phyloP scores from a whole-genome alignment of 2,329 filamentous ascomycete species.

The Fusarium sp. region DNA sequence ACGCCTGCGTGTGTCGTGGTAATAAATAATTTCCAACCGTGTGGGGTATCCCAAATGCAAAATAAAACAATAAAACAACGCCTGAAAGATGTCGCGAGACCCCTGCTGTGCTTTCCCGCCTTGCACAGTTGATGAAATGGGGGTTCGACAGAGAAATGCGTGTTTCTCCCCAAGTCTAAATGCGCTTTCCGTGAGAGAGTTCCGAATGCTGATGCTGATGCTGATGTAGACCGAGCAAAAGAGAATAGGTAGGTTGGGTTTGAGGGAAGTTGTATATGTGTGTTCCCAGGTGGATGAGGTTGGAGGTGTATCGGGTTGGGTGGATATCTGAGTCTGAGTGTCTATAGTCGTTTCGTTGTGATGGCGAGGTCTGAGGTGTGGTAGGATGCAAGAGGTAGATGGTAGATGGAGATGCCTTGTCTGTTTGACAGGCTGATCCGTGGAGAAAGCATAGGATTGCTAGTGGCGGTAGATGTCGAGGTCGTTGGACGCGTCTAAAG shows the following conservation, averaged over 20 bases:
- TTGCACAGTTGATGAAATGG: neutral
- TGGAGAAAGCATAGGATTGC: slow-evolving; percentile 13
- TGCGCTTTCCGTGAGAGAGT: slow-evolving; percentile 31
- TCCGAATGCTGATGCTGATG: slow-evolving; percentile 23
- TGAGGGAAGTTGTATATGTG: slow-evolving; percentile 28
- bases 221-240: slow-evolving; percentile 15
- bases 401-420: slow-evolving; percentile 7
- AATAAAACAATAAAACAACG: slow-evolving; percentile 32
- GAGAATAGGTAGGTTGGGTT: slow-evolving; percentile 8
- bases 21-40: slow-evolving; percentile 28
- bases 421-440: neutral
- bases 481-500: slow-evolving; percentile 17
- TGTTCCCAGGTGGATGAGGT: neutral
- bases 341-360: slow-evolving; percentile 41
- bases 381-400: slow-evolving; percentile 4
- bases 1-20: slow-evolving; percentile 1
- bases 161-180: slow-evolving; percentile 33
- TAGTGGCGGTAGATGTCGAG: slow-evolving; percentile 12
- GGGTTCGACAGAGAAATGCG: slow-evolving; percentile 15
- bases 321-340: slow-evolving; percentile 12
- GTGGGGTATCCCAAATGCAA: slow-evolving; percentile 43
- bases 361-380: slow-evolving; percentile 6
- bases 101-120: neutral
- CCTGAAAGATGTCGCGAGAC: slow-evolving; percentile 26
- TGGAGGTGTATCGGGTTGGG: slow-evolving; percentile 8